Base-by-base conservation (phyloP, 192 early-diverging fungal species). In the Paraglomus brasilianum region DNA sequence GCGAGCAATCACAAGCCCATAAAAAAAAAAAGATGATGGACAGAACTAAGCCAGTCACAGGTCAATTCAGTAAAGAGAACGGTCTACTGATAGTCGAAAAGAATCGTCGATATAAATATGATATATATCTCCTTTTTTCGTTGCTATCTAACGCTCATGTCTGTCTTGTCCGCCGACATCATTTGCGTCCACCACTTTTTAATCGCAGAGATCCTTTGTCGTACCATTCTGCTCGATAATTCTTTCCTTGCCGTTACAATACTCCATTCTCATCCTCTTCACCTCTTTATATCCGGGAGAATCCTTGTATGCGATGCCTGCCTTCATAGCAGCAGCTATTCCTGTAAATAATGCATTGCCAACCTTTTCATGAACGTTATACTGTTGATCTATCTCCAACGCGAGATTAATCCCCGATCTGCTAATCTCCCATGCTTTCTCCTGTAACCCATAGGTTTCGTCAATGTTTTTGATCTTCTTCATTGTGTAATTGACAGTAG, bases 311-410 rank as follows among this genome's bases (percentile, higher is more conserved):
- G 83, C 83, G 19, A 81, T 77, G 2, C 78, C 72, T 8, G 83
- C 83, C 57, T 81, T 80, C 55, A 85, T 72, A 10, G 81, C 51
- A 6, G 81, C 83, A 5, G 80, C 77, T 14, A 79, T 66, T 0
- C 75, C 73, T 0, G 75, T 78, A 42, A 80, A 81, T 22, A 83
- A 47, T 4, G 74, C 72, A 47, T 83, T 80, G 1, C 76, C 75
- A 15, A 85, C 78, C n/a, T 74, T 75, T 58, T 77, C 78, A 43
- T 85, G 83, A 22, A 85, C 74, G 10, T 81, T 74, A 74, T 83
- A 85, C 19, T 83, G 76, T 46, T 78, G 73, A 61, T 85, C 83
- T 15, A 85, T 66, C 47, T 83, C 81, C 21, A 85, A 73, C 17
- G 82, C 83, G 50, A 77, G 75, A 48, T 77, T 74, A 1, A 85